Evolutionary conservation across 2,329 filamentous ascomycete genomes (phyloP).

Genomic region (Fusarium sublunatum): DNA sequence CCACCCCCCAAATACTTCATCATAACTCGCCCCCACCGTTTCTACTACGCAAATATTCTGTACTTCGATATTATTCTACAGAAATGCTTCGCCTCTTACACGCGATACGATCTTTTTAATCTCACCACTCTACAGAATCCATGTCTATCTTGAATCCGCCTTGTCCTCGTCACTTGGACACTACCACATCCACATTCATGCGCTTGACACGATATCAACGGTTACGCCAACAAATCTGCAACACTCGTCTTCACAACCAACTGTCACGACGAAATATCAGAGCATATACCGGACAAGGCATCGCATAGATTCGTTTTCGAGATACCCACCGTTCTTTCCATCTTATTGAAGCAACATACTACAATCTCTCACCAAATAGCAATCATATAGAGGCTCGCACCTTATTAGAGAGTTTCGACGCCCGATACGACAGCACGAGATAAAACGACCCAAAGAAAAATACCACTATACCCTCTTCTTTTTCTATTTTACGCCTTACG

Average conservation of each 20-base stretch:
- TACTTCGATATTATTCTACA: background rate
- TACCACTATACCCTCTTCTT: constrained; percentile 6
- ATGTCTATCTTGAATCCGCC: constrained; percentile 35
- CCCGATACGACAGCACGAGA: constrained; percentile 12
- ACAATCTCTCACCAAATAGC: background rate
- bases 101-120: constrained; percentile 25
- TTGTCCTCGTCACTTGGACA: constrained; percentile 35
- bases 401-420: constrained; percentile 43
- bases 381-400: constrained; percentile 31
- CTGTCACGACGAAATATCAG: constrained; percentile 8
- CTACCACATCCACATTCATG: constrained; percentile 26
- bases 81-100: constrained; percentile 22
- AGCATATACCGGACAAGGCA: constrained; percentile 2
- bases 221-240: constrained; percentile 30
- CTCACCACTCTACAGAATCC: constrained; percentile 31
- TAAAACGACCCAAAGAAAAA: constrained; percentile 7
- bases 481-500: background rate
- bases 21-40: constrained; percentile 17
- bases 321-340: background rate
- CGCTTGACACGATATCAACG: constrained; percentile 37
- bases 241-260: constrained; percentile 19
- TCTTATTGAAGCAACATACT: constrained; percentile 8
- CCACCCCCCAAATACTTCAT: constrained; percentile 15
- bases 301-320: constrained; percentile 6
- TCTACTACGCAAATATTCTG: background rate